Evolutionary conservation across 2,329 filamentous ascomycete species (phyloP).

Genomic region (Rhinocladiella mackenziei): DNA sequence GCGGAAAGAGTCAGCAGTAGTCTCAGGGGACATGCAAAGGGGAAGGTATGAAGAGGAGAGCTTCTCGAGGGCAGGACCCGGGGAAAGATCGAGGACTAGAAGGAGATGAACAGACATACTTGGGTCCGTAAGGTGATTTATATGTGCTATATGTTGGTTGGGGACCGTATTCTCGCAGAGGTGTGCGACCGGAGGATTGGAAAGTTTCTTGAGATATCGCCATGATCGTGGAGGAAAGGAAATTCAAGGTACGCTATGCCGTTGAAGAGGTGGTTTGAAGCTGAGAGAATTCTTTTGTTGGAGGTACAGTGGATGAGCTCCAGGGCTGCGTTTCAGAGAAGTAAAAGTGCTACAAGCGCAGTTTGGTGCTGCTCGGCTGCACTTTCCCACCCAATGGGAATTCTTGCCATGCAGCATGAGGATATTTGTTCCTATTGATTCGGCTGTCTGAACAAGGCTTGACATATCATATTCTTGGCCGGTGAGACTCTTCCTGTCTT

Average conservation of each 20-base stretch:
- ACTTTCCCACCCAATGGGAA: too few species aligned
- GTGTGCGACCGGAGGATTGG: constrained; percentile 24
- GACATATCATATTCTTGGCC: too few species aligned
- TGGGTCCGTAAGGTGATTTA: constrained; percentile 55
- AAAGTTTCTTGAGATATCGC: constrained; percentile 17
- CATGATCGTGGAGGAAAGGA: background rate
- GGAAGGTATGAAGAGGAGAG: too few species aligned
- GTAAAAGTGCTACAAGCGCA: background rate
- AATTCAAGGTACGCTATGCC: background rate
- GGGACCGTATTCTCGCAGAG: constrained; percentile 22
- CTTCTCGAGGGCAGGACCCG: constrained; percentile 9
- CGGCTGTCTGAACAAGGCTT: too few species aligned
- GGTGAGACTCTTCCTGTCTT: too few species aligned
- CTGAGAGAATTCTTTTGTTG: constrained; percentile 5
- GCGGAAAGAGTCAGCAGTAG: background rate
- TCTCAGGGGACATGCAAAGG: too few species aligned
- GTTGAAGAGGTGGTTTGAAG: background rate
- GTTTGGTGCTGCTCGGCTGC: too few species aligned
- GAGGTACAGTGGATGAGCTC: too few species aligned
- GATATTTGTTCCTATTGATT: too few species aligned
- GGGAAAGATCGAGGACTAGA: constrained; percentile 49
- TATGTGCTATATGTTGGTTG: constrained; percentile 43
- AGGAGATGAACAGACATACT: constrained; percentile 46
- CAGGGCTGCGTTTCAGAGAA: constrained; percentile 6
- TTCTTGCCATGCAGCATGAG: too few species aligned